Conservation (phyloP, 768 basidiomycete species). For the Tulasnella sp. region DNA sequence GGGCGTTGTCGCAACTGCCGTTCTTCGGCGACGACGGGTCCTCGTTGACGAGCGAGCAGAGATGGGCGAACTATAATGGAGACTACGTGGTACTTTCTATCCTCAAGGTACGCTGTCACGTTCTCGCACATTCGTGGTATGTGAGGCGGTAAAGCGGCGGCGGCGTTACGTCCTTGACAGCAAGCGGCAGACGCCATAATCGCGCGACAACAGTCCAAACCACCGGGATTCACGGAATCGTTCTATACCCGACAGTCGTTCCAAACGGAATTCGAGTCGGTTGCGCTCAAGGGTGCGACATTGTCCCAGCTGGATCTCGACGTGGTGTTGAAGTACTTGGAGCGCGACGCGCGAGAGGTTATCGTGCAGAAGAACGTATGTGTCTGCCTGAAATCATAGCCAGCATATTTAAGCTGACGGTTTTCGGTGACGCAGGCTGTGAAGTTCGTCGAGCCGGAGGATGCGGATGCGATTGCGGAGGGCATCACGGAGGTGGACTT, state of each 20-base stretch:
- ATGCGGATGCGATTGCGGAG: slow-evolving; percentile 30
- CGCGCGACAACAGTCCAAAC: slow-evolving; percentile 45
- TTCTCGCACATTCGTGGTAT: background rate
- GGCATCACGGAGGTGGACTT: slow-evolving; percentile 75
- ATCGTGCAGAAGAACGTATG: slow-evolving; percentile 63
- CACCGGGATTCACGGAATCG: slow-evolving; percentile 50
- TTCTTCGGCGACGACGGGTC: slow-evolving; percentile 60
- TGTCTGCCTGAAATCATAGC: background rate
- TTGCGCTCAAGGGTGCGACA: slow-evolving; percentile 38
- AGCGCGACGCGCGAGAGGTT: slow-evolving; percentile 66
- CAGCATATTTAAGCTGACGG: background rate
- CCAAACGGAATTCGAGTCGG: slow-evolving; percentile 51
- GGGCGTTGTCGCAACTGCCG: slow-evolving; percentile 77
- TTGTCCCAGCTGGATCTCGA: slow-evolving; percentile 62
- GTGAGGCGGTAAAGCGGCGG: background rate
- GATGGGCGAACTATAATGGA: slow-evolving; percentile 59
- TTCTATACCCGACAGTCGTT: slow-evolving; percentile 64
- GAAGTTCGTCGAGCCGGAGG: slow-evolving; percentile 60
- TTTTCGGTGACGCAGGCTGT: slow-evolving; percentile 53
- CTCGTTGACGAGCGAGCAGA: slow-evolving; percentile 43
- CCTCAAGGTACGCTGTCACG: slow-evolving; percentile 46
- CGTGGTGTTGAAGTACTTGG: slow-evolving; percentile 70
- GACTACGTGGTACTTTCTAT: slow-evolving; percentile 65
- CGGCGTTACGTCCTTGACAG: slow-evolving; percentile 21
- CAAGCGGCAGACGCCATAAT: slow-evolving; percentile 59